Percentiles rank a stretch among this genome's conserved stretches.
These are phyloP conservation scores for Xylaria flabelliformis DNA, from an alignment of 495 filamentous ascomycete species.

Conservation along the genomic window DNA sequence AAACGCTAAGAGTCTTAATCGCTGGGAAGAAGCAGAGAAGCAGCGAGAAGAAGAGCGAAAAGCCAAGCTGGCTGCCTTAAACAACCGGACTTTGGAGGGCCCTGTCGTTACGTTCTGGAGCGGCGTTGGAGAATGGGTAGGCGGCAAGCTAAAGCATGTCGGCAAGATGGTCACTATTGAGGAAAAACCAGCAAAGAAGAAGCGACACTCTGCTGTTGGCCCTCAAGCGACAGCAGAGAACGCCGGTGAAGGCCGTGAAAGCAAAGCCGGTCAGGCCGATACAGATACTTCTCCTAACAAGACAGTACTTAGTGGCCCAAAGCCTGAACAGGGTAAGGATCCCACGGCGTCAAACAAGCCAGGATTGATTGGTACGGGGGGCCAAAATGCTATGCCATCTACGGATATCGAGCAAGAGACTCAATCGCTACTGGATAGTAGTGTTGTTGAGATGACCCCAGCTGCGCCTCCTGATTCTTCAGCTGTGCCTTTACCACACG, in stretches of 20 bases:
- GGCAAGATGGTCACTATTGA: conserved; percentile 71
- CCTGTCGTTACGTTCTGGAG: conserved; percentile 95
- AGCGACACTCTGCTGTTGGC: conserved; percentile 48
- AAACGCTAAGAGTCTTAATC: conserved; percentile 89
- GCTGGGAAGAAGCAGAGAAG: conserved; percentile 93
- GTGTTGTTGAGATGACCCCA: background rate
- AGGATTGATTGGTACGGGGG: background rate
- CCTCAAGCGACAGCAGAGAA: conserved; percentile 30
- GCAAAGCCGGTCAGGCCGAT: conserved; percentile 36
- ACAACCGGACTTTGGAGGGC: conserved; percentile 84
- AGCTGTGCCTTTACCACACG: background rate
- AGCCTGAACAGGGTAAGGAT: conserved; percentile 30
- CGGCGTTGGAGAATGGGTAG: conserved; percentile 71
- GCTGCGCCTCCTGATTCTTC: background rate
- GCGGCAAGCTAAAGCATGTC: conserved; percentile 76
- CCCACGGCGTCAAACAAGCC: background rate
- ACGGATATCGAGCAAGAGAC: background rate
- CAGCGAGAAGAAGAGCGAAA: conserved; percentile 80
- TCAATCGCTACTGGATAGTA: background rate
- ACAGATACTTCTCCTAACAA: conserved; percentile 32
- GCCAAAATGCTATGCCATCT: background rate
- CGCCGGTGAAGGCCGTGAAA: conserved; percentile 42
- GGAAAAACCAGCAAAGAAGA: conserved; percentile 56
- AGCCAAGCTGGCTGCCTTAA: conserved; percentile 80
- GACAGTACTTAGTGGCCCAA: conserved; percentile 31